Base-by-base conservation (phyloP, 2,329 filamentous ascomycete species). In the Clonostachys chloroleuca region DNA sequence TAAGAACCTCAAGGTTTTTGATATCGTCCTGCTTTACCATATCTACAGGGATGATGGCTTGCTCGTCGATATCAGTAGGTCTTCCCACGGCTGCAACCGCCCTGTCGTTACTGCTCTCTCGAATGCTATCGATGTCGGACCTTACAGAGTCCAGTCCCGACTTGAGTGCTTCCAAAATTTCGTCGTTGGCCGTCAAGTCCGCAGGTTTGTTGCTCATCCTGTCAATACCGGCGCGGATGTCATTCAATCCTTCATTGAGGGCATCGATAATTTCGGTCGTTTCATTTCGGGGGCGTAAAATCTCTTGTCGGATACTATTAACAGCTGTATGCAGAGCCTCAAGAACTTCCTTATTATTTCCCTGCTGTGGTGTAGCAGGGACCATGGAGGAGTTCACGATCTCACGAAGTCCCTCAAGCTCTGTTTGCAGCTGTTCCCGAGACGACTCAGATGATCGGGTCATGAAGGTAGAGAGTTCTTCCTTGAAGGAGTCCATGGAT, bases 181-280 rank as follows among this genome's bases (percentile, higher is more conserved):
- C 91, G 53, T 95, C 89, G 50, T 88, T 92, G 48, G 89, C 84
- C 1, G 87, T 92, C 65, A 92, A 78, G 56, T 95, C 91, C 1
- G 82, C 73, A 6, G 91, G 88, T 67, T 90, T 94, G 60, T 92
- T 84, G 18, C 83, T 75, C 14, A 94, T 77, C 59, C 75, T 78
- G 49, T 96, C 91, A 48, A 97, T 86, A 51, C 90, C 86, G 30
- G 76, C 74, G 24, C 88, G 83, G 9, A 97, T 74, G 43, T 86
- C 84, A 51, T 87, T 84, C 7, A 97, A 77, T 3, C 92, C 92
- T 63, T 96, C 91, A 49, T 95, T 92, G 46, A 97, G 74, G 1
- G 92, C 88, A 60, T 96, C 90, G 2, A 97, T 75, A 12, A 96
- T 88, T 59, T 96, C 91, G 45, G 90, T 87, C 0, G 90, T 92